Evolutionary conservation across 208 protist genomes (phyloP).

Genomic region (Angomonas ambiguus): DNA sequence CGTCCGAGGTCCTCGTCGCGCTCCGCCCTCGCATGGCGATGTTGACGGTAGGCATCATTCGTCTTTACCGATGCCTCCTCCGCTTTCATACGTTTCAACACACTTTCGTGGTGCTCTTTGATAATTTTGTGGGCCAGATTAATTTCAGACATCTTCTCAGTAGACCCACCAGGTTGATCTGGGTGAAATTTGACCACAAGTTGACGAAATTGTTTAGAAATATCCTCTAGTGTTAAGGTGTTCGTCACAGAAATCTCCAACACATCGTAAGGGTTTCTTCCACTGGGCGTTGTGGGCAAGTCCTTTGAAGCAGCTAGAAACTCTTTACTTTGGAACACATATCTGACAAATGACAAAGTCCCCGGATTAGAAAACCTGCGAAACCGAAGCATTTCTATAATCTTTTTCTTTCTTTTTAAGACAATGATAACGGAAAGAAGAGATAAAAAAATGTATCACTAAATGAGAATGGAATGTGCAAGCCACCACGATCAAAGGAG

Average conservation of each 20-base stretch:
- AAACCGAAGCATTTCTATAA: conserved; percentile 22
- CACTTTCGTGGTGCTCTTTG: conserved; percentile 74
- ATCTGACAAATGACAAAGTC: conserved; percentile 20
- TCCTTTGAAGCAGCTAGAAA: conserved; percentile 69
- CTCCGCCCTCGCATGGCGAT: conserved; percentile 50
- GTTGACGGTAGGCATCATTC: conserved; percentile 53
- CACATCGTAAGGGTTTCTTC: conserved; percentile 88
- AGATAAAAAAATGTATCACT: neutral
- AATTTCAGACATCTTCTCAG: conserved; percentile 87
- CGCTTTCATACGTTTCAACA: conserved; percentile 64
- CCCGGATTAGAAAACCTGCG: conserved; percentile 10
- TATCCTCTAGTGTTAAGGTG: conserved; percentile 67
- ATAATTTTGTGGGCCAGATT: conserved; percentile 88
- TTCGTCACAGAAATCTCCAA: conserved; percentile 76
- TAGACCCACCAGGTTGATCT: conserved; percentile 83
- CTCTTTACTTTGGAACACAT: conserved; percentile 77
- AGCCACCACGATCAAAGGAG: too few relatives aligned
- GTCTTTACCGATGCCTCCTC: conserved; percentile 51
- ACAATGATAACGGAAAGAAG: neutral
- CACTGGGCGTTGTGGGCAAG: conserved; percentile 74
- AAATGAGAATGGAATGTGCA: neutral
- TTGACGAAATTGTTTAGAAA: conserved; percentile 83
- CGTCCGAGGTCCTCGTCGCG: conserved; percentile 77
- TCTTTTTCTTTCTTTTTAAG: neutral
- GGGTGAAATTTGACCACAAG: conserved; percentile 87